A percentile compares a stretch with the other conserved stretches of the same genome.
These are phyloP conservation scores for Trichoderma sp. DNA, from an alignment of 2,329 filamentous ascomycete species.

Conservation along the genomic window DNA sequence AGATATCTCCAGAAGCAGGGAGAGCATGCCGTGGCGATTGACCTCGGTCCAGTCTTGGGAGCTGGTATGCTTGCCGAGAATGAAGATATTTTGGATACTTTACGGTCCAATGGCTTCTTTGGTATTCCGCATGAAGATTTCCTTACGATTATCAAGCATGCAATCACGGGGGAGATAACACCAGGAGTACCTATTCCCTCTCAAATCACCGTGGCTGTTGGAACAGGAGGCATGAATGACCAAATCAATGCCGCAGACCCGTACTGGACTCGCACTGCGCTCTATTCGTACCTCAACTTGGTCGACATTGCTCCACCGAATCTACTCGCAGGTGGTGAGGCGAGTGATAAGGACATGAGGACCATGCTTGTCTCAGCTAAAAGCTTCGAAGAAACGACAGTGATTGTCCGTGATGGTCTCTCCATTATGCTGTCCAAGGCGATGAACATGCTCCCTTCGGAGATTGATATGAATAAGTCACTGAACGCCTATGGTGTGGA, in stretches of 20 bases:
- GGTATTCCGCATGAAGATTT: slow-evolving; percentile 54
- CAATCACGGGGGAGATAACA: slow-evolving; percentile 43
- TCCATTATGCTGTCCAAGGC: slow-evolving; percentile 45
- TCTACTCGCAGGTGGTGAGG: slow-evolving; percentile 26
- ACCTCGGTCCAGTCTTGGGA: slow-evolving; percentile 54
- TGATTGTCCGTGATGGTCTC: slow-evolving; percentile 41
- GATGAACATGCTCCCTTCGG: slow-evolving; percentile 47
- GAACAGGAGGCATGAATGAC: slow-evolving; percentile 54
- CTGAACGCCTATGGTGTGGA: slow-evolving; percentile 53
- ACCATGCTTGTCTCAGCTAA: slow-evolving; percentile 35
- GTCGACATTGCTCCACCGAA: slow-evolving; percentile 46
- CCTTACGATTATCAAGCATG: slow-evolving; percentile 47
- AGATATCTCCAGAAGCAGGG: slow-evolving; percentile 34
- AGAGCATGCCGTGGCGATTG: slow-evolving; percentile 47
- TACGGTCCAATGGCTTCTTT: slow-evolving; percentile 55
- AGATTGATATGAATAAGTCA: slow-evolving; percentile 45
- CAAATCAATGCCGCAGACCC: slow-evolving; percentile 56
- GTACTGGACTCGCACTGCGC: slow-evolving; percentile 54
- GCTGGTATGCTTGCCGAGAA: slow-evolving; percentile 57
- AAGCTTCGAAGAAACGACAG: slow-evolving; percentile 33
- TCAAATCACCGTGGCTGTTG: slow-evolving; percentile 54
- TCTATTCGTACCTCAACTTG: slow-evolving; percentile 51
- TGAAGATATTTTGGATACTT: slow-evolving; percentile 47
- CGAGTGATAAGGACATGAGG: slow-evolving; percentile 33
- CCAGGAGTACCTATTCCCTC: slow-evolving; percentile 39